Evolutionary conservation across 352 stramenopile species (phyloP), one percentile per base, ranked within the genome.

Genomic region (Phytophthora chlamydospora): DNA sequence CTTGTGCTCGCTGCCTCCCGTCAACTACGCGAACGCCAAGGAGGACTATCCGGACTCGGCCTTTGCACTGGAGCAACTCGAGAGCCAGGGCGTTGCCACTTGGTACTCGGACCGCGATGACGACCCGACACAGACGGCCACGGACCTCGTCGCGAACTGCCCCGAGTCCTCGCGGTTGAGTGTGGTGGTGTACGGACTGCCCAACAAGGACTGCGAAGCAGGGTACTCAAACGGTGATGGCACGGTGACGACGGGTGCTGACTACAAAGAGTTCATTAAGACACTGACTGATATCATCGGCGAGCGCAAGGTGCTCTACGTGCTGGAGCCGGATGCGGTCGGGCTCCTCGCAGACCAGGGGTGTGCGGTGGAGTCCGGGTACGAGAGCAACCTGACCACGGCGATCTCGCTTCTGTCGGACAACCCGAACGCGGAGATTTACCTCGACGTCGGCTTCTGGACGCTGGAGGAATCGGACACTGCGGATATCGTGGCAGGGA

Each of bases 201-300:
- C 84, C 3, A 87, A 88, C 56, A 93, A 93, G 47, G 84, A 93
- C 73, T 93, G 84, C 50, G 69, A 78, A 6, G 78, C 76, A 0
- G 72, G 69, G 11, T 85, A 82, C 51, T 91, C 80, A 17, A 59
- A 59, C 24, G 64, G 57, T 1, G 51, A 70, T 6, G 61, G 68
- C 27, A 69, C 62, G 0, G 71, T 76, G 51, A 81, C 67, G 35
- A 87, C 78, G 24, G 55, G 59, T 0, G 67, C 4, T 0, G 61
- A 88, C 29, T 92, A 92, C 63, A 39, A 57, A 44, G 50, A 66
- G 17, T 92, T 83, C 58, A 59, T 92, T 13, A 62, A 69, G 4
- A 76, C 64, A 35, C 56, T 89, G 17, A 72, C 73, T n/a, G 31
- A 51, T 2, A 43, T 68, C 2, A 49, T 91, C 24, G 80, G 76